Evolutionary conservation across 176 grass and related monocot species (phyloP), one percentile per base, ranked within the genome.

Genomic region (Coix lacrymajobi): DNA sequence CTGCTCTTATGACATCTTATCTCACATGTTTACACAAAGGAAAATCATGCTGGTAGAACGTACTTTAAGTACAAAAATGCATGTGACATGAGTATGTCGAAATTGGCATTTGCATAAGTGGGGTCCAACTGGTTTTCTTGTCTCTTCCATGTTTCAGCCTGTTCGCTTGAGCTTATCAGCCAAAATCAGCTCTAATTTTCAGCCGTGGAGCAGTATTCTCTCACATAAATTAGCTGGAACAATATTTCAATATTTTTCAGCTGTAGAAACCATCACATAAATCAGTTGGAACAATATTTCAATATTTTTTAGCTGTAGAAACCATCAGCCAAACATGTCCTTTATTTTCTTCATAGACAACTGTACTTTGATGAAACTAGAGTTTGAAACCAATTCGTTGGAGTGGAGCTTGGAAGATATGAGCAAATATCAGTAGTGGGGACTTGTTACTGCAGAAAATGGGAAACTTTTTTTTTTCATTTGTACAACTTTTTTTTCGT

Each of bases 341-440:
- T n/a, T n/a, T 74, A 7, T 79, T 79, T 34, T 45, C 57, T 67
- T 15, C 7, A 49, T n/a, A 32, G 28, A 34, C 20, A 79, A 79
- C 22, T 85, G 22, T 52, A 76, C 80, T 88, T 69, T 40, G 83
- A 61, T 52, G 24, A 2, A 34, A n/a, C 66, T 69, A 76, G 37
- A 51, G 57, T 76, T 44, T 49, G 39, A 71, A 58, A 81, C 70
- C 13, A 24, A 24, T 69, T 75, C 24, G 33, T 41, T 80, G 10
- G 24, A 77, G 39, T 80, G 10, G 24, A 77, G 39, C 24, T 73
- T 73, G 57, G 30, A 76, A 80, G n/a, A 81, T 65, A 49, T 75
- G 46, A 32, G 45, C 2, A 70, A 81, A 46, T 81, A 38, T 26
- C 61, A 67, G 45, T 84, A 74, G 38, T 69, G 63, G n/a, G 15